Conservation (phyloP, 2,329 filamentous ascomycete species). For the Cladosporium sp. region DNA sequence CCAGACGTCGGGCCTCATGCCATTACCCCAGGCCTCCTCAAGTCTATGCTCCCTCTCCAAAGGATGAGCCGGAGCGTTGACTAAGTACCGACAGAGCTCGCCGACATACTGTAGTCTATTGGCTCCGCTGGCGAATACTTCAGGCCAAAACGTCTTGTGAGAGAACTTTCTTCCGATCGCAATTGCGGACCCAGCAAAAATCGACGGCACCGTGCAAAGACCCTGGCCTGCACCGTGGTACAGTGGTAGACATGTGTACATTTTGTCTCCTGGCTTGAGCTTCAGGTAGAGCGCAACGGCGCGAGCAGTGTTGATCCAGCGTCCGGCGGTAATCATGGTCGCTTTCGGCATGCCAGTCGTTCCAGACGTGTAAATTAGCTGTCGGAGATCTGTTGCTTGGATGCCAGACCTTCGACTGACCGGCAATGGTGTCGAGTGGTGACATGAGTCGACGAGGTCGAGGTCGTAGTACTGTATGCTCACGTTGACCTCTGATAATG, state of each 20-base stretch:
- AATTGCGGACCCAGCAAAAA: conserved; percentile 58
- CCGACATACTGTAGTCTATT: conserved; percentile 80
- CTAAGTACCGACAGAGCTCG: conserved; percentile 74
- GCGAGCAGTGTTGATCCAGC: conserved; percentile 42
- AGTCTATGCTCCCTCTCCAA: conserved; percentile 67
- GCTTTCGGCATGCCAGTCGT: conserved; percentile 50
- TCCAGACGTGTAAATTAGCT: conserved; percentile 76
- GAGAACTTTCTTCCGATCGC: conserved; percentile 74
- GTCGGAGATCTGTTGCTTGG: conserved; percentile 49
- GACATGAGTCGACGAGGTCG: conserved; percentile 13
- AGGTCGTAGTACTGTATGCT: conserved; percentile 24
- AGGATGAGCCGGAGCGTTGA: conserved; percentile 57
- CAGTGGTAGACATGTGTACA: conserved; percentile 63
- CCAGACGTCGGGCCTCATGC: conserved; percentile 78
- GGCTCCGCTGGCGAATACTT: conserved; percentile 61
- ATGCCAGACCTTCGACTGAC: conserved; percentile 13
- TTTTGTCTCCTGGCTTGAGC: conserved; percentile 53
- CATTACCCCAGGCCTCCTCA: conserved; percentile 71
- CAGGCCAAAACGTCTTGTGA: conserved; percentile 67
- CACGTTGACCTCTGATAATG: conserved; percentile 16
- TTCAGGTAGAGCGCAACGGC: conserved; percentile 54
- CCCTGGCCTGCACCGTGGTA: conserved; percentile 76
- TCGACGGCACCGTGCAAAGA: conserved; percentile 51
- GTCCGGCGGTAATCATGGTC: conserved; percentile 21
- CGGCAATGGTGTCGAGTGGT: conserved; percentile 22